These are phyloP conservation scores for Saccharomycopsis fodiens DNA, from an alignment of 805 yeast species.

Conservation along the genomic window DNA sequence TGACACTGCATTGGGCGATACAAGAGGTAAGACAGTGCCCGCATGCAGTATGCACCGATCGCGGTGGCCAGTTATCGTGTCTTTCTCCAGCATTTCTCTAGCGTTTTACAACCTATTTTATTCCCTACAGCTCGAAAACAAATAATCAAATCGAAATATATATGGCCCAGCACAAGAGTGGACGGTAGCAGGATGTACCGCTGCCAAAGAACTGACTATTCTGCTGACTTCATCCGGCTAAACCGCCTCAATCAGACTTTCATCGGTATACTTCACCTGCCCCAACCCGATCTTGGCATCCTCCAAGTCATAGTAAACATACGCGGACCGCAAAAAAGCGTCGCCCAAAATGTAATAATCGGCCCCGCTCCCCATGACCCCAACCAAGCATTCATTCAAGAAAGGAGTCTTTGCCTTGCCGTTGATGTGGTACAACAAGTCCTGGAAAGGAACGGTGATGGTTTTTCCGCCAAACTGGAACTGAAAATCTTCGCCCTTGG, in stretches of 20 bases:
- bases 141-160: too few species aligned
- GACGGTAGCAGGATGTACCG: too few species aligned
- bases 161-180: too few species aligned
- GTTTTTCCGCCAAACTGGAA: slow-evolving; percentile 12
- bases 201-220: too few species aligned
- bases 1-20: too few species aligned
- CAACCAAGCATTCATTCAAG: slow-evolving; percentile 12
- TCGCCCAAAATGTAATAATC: slow-evolving; percentile 41
- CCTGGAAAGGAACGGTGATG: slow-evolving; percentile 15
- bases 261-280: slow-evolving; percentile 30
- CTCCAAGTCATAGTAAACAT: slow-evolving; percentile 58
- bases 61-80: too few species aligned
- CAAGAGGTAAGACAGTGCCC: too few species aligned
- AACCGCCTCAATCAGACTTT: slow-evolving; percentile 24
- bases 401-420: slow-evolving; percentile 1
- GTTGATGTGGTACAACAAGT: slow-evolving; percentile 13
- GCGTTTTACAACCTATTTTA: too few species aligned
- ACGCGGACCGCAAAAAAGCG: slow-evolving; percentile 48
- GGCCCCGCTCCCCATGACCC: slow-evolving; percentile 12
- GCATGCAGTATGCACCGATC: too few species aligned
- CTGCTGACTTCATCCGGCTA: too few species aligned
- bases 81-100: too few species aligned
- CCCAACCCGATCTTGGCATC: slow-evolving; percentile 50
- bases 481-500: slow-evolving; percentile 14
- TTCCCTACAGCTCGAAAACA: too few species aligned